phyloP scores from a whole-genome alignment of 1,284 basidiomycete genomes.

The Lignosus rhinocerotis region DNA sequence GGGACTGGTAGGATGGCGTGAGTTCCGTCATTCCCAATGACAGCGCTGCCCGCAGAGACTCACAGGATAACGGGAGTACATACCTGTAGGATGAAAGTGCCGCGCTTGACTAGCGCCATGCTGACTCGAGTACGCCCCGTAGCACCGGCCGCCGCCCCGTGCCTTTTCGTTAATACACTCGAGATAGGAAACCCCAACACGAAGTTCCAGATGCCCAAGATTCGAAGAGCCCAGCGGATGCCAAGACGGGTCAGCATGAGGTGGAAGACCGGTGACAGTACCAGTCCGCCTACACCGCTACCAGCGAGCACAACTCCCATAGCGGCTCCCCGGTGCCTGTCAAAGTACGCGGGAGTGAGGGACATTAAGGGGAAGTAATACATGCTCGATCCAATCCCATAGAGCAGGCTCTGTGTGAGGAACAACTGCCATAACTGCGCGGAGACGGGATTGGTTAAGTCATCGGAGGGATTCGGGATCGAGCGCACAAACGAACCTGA shows the following conservation, averaged over 20 bases:
- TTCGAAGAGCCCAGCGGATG: constrained; percentile 39
- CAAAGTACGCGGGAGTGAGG: constrained; percentile 45
- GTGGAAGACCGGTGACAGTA: constrained; percentile 45
- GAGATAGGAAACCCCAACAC: constrained; percentile 40
- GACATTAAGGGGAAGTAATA: constrained; percentile 48
- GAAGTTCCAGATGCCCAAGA: constrained; percentile 44
- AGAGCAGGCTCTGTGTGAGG: constrained; percentile 43
- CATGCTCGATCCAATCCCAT: constrained; percentile 45
- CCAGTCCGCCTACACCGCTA: constrained; percentile 43
- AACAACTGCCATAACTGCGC: constrained; percentile 46
- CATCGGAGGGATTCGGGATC: not conserved
- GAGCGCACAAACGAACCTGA: constrained; percentile 28
- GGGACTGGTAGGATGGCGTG: constrained; percentile 28
- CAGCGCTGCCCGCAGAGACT: not conserved
- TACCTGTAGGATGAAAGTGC: constrained; percentile 47
- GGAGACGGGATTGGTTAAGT: not conserved
- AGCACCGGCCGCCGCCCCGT: constrained; percentile 25
- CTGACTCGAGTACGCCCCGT: constrained; percentile 32
- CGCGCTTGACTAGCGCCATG: constrained; percentile 39
- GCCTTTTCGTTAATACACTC: constrained; percentile 34
- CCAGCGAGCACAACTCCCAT: constrained; percentile 47
- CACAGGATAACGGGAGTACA: not conserved
- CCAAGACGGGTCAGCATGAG: constrained; percentile 39
- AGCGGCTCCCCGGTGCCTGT: constrained; percentile 45
- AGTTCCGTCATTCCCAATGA: not conserved